These are phyloP conservation scores for Geotrichum carabidarum DNA, from an alignment of 1,139 yeast species.

Conservation along the genomic window DNA sequence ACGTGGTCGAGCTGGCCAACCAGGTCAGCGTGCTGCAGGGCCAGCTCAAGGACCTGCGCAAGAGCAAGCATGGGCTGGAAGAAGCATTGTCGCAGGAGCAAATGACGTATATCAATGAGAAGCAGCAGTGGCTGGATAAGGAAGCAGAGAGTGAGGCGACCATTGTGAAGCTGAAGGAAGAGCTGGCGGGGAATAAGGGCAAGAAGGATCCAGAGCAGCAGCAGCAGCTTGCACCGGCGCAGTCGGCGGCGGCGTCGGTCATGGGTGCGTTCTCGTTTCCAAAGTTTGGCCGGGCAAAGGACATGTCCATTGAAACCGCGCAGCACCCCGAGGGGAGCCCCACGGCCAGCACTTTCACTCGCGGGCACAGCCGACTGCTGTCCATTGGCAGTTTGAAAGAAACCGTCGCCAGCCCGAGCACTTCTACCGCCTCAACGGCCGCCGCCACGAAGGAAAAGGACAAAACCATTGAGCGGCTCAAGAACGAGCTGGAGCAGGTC, in stretches of 20 bases:
- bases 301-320: neutral
- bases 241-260: neutral
- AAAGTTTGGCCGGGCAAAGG: neutral
- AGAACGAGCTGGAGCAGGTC: slow-evolving; percentile 27
- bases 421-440: neutral
- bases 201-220: slow-evolving; percentile 2
- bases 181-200: slow-evolving; percentile 3
- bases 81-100: slow-evolving; percentile 29
- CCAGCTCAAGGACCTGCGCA: slow-evolving; percentile 27
- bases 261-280: slow-evolving; percentile 2
- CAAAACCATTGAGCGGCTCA: slow-evolving; percentile 23
- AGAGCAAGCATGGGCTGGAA: slow-evolving; percentile 27
- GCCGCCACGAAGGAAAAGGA: slow-evolving; percentile 8
- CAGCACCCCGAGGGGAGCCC: neutral
- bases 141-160: slow-evolving; percentile 29
- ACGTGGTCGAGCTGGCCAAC: slow-evolving; percentile 29
- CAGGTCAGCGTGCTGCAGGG: slow-evolving; percentile 23
- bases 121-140: slow-evolving; percentile 34
- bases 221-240: neutral
- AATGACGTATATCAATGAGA: slow-evolving; percentile 35
- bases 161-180: slow-evolving; percentile 22
- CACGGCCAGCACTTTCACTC: neutral
- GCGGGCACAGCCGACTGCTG: slow-evolving; percentile 12
- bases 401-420: neutral
- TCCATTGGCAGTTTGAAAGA: slow-evolving; percentile 3